Evolutionary conservation across 345 rosid genomes (phyloP).

Genomic region (Hypericum androsaemum): DNA sequence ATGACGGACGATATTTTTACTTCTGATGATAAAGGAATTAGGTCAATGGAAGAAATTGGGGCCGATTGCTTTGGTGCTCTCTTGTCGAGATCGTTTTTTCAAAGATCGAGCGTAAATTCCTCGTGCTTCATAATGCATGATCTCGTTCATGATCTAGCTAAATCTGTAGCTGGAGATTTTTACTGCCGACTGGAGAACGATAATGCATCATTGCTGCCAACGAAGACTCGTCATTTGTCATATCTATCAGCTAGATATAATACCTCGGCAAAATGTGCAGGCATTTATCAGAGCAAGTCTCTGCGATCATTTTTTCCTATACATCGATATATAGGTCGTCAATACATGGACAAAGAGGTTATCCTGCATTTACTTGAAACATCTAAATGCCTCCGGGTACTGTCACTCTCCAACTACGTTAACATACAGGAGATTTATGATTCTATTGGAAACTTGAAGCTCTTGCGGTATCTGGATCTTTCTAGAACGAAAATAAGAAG

Average conservation of each 20-base stretch:
- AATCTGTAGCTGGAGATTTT: slow-evolving; percentile 8
- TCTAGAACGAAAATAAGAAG: neutral
- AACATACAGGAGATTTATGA: slow-evolving; percentile 4
- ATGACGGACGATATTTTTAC: slow-evolving; percentile 12
- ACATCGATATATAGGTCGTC: too few relatives aligned
- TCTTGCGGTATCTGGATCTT: slow-evolving; percentile 14
- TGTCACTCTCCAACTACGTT: slow-evolving; percentile 13
- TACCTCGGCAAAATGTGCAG: slow-evolving; percentile 5
- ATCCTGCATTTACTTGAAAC: slow-evolving; percentile 4
- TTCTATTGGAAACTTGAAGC: slow-evolving; percentile 10
- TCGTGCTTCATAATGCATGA: slow-evolving; percentile 22
- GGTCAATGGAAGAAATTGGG: slow-evolving; percentile 14
- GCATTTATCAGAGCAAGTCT: neutral
- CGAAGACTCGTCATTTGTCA: slow-evolving; percentile 11
- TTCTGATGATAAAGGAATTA: neutral
- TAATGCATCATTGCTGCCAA: neutral
- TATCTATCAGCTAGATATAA: neutral
- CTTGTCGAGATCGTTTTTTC: slow-evolving; percentile 21
- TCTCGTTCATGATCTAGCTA: slow-evolving; percentile 20
- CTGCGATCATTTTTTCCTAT: slow-evolving; percentile 14
- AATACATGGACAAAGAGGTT: neutral
- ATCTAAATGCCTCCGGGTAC: slow-evolving; percentile 9
- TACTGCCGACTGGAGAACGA: slow-evolving; percentile 3
- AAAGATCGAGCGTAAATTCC: slow-evolving; percentile 4
- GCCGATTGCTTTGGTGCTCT: slow-evolving; percentile 15